These are phyloP conservation scores for Calycina marina DNA, from an alignment of 2,329 filamentous ascomycete species.

Conservation along the genomic window DNA sequence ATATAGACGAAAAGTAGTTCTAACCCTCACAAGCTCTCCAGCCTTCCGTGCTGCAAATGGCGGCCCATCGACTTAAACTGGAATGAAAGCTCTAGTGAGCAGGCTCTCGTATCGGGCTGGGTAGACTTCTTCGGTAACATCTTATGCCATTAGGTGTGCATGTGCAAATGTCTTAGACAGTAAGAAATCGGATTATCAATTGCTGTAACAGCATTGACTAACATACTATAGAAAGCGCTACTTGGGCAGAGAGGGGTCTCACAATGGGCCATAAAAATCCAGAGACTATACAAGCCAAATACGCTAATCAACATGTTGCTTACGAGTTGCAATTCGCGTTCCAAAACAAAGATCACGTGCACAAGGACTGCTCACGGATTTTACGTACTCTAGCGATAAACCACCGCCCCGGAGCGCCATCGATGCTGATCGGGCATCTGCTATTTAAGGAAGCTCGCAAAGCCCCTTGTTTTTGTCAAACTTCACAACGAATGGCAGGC, in stretches of 20 bases:
- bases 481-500: not conserved
- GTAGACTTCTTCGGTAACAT: not conserved
- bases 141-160: not conserved
- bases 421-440: not conserved
- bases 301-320: not conserved
- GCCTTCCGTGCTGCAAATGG: no score
- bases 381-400: not conserved
- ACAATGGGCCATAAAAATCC: not conserved
- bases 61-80: no score
- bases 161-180: not conserved
- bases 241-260: not conserved
- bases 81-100: no score
- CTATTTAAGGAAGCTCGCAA: not conserved
- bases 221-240: not conserved
- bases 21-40: no score
- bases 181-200: not conserved
- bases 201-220: not conserved
- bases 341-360: not conserved
- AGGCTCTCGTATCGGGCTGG: not conserved
- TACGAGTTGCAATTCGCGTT: not conserved
- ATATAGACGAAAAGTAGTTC: no score
- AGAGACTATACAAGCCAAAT: not conserved
- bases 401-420: not conserved
- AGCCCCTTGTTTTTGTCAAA: not conserved
- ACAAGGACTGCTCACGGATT: not conserved